phyloP scores from a whole-genome alignment of 257 asterid species.

The Nicotiana paniculata region DNA sequence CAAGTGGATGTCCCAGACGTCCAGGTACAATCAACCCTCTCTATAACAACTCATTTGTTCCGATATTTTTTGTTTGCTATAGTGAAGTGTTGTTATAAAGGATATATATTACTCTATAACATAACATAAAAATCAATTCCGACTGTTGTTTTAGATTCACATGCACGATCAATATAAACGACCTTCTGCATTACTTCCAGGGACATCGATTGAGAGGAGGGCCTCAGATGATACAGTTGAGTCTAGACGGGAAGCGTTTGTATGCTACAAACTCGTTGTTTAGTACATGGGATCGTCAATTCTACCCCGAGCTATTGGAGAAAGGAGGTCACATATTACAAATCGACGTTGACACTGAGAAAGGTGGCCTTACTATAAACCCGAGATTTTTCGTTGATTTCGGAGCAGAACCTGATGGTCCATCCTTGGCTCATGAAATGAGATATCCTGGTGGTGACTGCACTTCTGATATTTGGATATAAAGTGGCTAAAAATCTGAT shows the following conservation, averaged over 20 bases:
- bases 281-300: conserved; percentile 89
- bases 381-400: conserved; percentile 73
- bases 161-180: not conserved
- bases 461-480: conserved; percentile 95
- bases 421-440: conserved; percentile 95
- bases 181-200: conserved; percentile 14
- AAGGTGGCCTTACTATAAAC: conserved; percentile 79
- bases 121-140: too few relatives aligned
- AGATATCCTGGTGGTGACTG: conserved; percentile 99
- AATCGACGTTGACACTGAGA: conserved; percentile 63
- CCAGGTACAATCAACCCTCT: conserved; percentile 31
- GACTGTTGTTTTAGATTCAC: not conserved
- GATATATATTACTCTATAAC: too few relatives aligned
- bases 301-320: conserved; percentile 74
- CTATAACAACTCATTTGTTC: too few relatives aligned
- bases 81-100: too few relatives aligned
- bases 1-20: conserved; percentile 69
- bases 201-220: conserved; percentile 84
- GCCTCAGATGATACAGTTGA: conserved; percentile 97
- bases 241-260: conserved; percentile 84
- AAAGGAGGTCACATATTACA: conserved; percentile 83
- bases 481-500: not conserved
- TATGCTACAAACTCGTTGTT: conserved; percentile 83
- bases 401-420: conserved; percentile 82
- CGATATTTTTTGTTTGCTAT: too few relatives aligned